Evolutionary conservation across 192 early-diverging fungal genomes (phyloP), one percentile per base, ranked within the genome.

Genomic region (Linnemannia elongata): DNA sequence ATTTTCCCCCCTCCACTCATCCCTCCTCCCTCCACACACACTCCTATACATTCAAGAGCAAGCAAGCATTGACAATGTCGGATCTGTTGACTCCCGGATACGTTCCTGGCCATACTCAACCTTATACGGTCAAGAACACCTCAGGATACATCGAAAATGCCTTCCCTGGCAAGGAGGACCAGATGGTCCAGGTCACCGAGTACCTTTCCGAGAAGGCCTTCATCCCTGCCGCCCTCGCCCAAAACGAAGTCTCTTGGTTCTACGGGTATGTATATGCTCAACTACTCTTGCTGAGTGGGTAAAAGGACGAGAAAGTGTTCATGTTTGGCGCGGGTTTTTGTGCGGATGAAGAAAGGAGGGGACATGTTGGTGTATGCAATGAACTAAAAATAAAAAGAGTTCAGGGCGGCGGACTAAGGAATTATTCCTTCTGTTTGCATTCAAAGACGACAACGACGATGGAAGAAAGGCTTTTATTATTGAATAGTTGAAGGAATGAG

Each of bases 181-280:
- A 99, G 92, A 95, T 98, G 93, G 81, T 92, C 36, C 90, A 96
- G 83, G 97, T 98, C 84, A 94, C 93, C 80, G 90, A 91, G 71
- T 95, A 96, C 84, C 90, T 99, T 75, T 93, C 95, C 76, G 93
- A 96, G 83, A 95, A 96, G 81, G 96, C 96, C 52, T 96, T 96
- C 82, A 95, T 99, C 74, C 98, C 98, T 41, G 92, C 93, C 76
- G 96, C 96, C 72, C 92, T 98, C 72, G 97, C 98, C 77, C 89
- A 94, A 55, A 94, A 94, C 74, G 97, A 99, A 87, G 96, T 98
- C 57, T 90, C 90, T 17, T 99, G 97, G 97, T 99, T 99, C 92
- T 99, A 99, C 90, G 93, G 94, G 95, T 96, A 90, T 88, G 91
- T 81, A 30, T 60, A 18, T 17, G 33, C 36, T 39, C 38, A 39